Evolutionary conservation across 2,329 filamentous ascomycete species (phyloP).

Genomic region (Didymella segeticola): DNA sequence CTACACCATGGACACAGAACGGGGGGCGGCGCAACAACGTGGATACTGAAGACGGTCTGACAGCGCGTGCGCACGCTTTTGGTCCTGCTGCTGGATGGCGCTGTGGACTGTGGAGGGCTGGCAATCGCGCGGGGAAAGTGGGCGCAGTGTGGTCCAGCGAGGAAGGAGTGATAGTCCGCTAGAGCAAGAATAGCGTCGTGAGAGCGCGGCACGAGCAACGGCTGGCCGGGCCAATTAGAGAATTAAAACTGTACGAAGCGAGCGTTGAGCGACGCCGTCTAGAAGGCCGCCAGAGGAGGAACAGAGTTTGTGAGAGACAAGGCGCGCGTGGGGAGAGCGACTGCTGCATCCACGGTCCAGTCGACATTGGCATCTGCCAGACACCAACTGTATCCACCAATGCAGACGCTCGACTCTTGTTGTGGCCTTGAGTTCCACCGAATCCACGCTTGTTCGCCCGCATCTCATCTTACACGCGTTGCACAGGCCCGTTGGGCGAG

Average conservation of each 20-base stretch:
- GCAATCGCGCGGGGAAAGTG: slow-evolving; percentile 19
- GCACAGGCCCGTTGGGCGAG: slow-evolving; percentile 18
- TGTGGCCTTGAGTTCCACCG: slow-evolving; percentile 1
- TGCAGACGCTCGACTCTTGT: slow-evolving; percentile 3
- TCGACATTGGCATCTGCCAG: neutral
- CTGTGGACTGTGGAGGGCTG: slow-evolving; percentile 15
- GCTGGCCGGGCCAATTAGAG: slow-evolving; percentile 24
- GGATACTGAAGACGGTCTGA: slow-evolving; percentile 8
- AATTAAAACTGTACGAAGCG: slow-evolving; percentile 14
- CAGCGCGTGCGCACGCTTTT: slow-evolving; percentile 20
- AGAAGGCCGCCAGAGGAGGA: slow-evolving; percentile 15
- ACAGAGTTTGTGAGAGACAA: slow-evolving; percentile 18
- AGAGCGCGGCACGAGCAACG: slow-evolving; percentile 16
- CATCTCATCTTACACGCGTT: slow-evolving; percentile 25
- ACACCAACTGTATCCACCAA: neutral
- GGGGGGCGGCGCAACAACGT: slow-evolving; percentile 7
- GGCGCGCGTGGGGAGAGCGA: slow-evolving; percentile 8
- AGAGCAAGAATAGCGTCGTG: slow-evolving; percentile 5
- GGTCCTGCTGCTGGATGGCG: slow-evolving; percentile 4
- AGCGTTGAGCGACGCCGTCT: slow-evolving; percentile 24
- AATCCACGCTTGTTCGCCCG: slow-evolving; percentile 7
- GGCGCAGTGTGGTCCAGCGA: slow-evolving; percentile 8
- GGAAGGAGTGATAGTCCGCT: slow-evolving; percentile 9
- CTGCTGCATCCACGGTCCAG: slow-evolving; percentile 1
- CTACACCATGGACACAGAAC: slow-evolving; percentile 23